Evolutionary conservation across 371 early-diverging fungal genomes (phyloP), one percentile per base, ranked within the genome.

Genomic region (Cladochytrium tenue): DNA sequence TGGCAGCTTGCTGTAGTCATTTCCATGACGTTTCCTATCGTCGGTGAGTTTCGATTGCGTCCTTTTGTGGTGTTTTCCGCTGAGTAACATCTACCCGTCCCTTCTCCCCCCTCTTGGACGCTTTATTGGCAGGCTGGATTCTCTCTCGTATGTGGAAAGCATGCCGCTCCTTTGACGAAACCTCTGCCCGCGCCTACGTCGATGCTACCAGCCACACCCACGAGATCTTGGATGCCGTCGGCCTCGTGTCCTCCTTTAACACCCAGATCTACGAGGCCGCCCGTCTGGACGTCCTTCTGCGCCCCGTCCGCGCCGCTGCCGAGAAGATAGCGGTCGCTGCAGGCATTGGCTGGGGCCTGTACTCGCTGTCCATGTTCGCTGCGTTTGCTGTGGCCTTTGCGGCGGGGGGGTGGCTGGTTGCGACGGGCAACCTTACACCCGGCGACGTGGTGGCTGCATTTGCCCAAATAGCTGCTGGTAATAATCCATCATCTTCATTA

Each of bases 321-420:
- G 26, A 53, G 36, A 3, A 34, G 35, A 63, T 58, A 27, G 31
- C 62, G 28, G 5, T 69, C 26, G 33, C 53, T 0, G 35, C 27
- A 53, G 64, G 75, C 33, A 59, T 85, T 64, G 69, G 70, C 23
- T 74, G 76, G 70, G 70, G 70, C 13, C 3, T 26, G 61, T 88
- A 86, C 73, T 77, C 79, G 43, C 68, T 88, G 26, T 85, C 85
- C 13, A 89, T 90, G 69, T 90, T 85, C 81, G 86, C 79, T 67
- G 90, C 70, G 25, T 70, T 70, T 65, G 63, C 70, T 2, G 57
- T 70, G 3, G 57, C 70, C 23, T 70, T 70, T 31, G 51, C 51
- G 60, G 56, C 56, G 1, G 70, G 70, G 3, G 70, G 70, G 32
- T 33, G 58, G 56, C 57, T 70, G 1, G 70, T 70, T 1, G 25